phyloP scores from a whole-genome alignment of 1,139 yeast genomes.

The Geotrichum candidum region DNA sequence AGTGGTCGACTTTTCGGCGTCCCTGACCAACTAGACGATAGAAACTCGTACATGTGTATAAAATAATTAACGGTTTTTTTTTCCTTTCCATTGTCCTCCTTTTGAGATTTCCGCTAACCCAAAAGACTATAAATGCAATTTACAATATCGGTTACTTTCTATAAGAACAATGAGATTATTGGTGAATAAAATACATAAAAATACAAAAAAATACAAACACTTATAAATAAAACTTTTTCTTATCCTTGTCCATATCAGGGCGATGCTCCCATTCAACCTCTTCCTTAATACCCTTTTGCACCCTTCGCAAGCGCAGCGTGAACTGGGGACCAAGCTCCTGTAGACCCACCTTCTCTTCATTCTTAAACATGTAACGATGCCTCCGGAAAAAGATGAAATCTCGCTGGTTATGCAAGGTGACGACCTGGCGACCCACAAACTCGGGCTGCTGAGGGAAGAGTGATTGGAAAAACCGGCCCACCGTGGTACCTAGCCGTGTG shows the following conservation, averaged over 20 bases:
- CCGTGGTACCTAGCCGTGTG: slow-evolving; percentile 87
- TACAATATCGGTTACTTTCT: background rate
- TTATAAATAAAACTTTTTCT: slow-evolving; percentile 81
- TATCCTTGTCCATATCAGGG: slow-evolving; percentile 93
- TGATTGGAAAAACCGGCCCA: slow-evolving; percentile 85
- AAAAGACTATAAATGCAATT: background rate
- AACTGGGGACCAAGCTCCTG: slow-evolving; percentile 97
- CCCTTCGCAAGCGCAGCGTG: slow-evolving; percentile 76
- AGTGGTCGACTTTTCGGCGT: background rate
- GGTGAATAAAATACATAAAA: background rate
- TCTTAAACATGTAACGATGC: slow-evolving; percentile 83
- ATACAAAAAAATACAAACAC: background rate
- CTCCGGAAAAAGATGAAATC: slow-evolving; percentile 92
- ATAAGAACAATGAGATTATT: background rate
- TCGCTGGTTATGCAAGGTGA: slow-evolving; percentile 91
- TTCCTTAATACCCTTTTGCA: slow-evolving; percentile 86
- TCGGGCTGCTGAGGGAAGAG: slow-evolving; percentile 91
- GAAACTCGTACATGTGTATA: background rate
- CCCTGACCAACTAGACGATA: background rate
- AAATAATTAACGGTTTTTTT: background rate
- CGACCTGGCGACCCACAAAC: slow-evolving; percentile 89
- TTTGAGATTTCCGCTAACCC: too few species aligned
- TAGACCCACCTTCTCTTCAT: slow-evolving; percentile 86
- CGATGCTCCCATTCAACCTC: slow-evolving; percentile 96
- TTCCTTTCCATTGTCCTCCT: background rate